These are phyloP conservation scores for Vigna angularis DNA, from an alignment of 306 rosid genomes.

Conservation along the genomic window DNA sequence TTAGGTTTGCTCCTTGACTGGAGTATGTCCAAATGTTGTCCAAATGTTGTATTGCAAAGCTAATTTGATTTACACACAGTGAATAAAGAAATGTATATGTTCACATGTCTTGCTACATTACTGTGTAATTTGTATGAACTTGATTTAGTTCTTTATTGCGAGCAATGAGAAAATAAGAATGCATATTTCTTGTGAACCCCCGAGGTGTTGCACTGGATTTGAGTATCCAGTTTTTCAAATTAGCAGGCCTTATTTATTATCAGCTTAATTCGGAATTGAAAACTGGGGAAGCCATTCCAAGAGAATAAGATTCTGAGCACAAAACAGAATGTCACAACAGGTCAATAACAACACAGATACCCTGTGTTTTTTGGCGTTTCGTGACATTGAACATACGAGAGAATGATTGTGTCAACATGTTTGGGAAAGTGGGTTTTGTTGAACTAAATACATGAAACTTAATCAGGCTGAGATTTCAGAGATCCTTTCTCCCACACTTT, in stretches of 20 bases:
- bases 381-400: no score
- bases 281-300: not conserved
- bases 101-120: conserved; percentile 27
- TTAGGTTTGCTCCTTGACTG: conserved; percentile 43
- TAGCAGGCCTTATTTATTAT: not conserved
- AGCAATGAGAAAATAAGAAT: conserved; percentile 17
- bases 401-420: not conserved
- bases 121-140: not conserved
- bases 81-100: conserved; percentile 29
- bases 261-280: conserved; percentile 28
- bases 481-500: conserved; percentile 31
- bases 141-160: not conserved
- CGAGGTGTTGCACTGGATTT: not conserved
- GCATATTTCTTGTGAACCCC: not conserved
- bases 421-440: no score
- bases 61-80: conserved; percentile 37
- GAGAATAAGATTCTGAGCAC: not conserved
- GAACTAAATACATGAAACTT: conserved; percentile 2
- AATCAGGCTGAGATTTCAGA: conserved; percentile 18
- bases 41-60: conserved; percentile 39
- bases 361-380: not conserved
- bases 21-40: conserved; percentile 42
- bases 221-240: conserved; percentile 18
- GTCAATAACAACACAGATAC: not conserved
- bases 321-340: conserved; percentile 8